Conservation (phyloP, 305 asterid species). For the Solanum aculeatissimum region DNA sequence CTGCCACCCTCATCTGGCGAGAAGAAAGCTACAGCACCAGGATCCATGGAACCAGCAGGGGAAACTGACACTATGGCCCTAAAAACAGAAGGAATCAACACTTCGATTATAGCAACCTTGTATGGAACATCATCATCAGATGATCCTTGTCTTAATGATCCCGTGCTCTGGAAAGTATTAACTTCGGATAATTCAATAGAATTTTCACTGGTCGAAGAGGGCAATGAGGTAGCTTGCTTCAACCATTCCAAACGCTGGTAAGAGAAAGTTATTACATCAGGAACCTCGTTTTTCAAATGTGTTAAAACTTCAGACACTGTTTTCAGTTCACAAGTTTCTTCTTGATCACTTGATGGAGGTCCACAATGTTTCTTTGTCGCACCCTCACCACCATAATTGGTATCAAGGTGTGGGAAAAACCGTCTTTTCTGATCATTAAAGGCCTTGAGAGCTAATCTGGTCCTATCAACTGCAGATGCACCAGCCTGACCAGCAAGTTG, state of each 20-base stretch:
- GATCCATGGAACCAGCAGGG: conserved; percentile 79
- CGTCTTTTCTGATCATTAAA: conserved; percentile 82
- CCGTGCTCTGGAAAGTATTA: conserved; percentile 44
- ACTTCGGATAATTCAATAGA: conserved; percentile 41
- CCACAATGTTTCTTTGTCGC: conserved; percentile 48
- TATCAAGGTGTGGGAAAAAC: conserved; percentile 77
- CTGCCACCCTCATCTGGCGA: conserved; percentile 99
- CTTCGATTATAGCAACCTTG: conserved; percentile 74
- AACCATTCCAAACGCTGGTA: conserved; percentile 82
- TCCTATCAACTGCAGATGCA: conserved; percentile 96
- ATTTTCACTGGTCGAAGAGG: conserved; percentile 41
- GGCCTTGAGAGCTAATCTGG: conserved; percentile 96
- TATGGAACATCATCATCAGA: conserved; percentile 34
- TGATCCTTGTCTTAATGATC: conserved; percentile 48
- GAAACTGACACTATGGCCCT: conserved; percentile 80
- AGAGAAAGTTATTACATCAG: conserved; percentile 58
- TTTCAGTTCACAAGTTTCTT: conserved; percentile 44
- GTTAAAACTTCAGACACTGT: conserved; percentile 52
- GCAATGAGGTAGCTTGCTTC: conserved; percentile 60
- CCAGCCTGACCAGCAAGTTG: conserved; percentile 99
- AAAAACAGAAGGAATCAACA: conserved; percentile 60
- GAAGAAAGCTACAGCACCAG: conserved; percentile 84
- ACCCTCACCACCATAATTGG: conserved; percentile 42
- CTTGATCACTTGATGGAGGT: conserved; percentile 32
- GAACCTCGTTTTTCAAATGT: conserved; percentile 57